Evolutionary conservation across 768 basidiomycete species (phyloP).

Genomic region (Lentinula raphanica): DNA sequence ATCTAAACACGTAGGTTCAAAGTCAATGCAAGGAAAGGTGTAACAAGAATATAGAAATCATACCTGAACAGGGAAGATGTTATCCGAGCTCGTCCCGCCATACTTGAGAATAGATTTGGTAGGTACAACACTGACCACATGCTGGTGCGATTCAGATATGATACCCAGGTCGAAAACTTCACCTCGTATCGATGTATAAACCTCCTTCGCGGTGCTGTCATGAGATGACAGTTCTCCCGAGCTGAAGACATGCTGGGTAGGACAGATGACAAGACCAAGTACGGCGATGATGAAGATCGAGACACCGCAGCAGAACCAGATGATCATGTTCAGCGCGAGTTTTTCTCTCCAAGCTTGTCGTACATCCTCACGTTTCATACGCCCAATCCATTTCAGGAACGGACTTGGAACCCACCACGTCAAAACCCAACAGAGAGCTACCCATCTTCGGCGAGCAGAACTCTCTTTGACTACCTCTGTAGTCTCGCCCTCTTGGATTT

Average conservation of each 20-base stretch:
- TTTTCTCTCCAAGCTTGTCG: constrained; percentile 98
- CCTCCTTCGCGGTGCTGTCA: constrained; percentile 64
- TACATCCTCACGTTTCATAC: constrained; percentile 93
- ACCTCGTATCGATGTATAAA: constrained; percentile 80
- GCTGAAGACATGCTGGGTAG: constrained; percentile 89
- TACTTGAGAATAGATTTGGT: constrained; percentile 73
- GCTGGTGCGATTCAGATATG: constrained; percentile 61
- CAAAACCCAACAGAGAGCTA: constrained; percentile 78
- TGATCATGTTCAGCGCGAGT: constrained; percentile 88
- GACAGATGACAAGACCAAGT: constrained; percentile 86
- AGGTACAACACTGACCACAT: constrained; percentile 68
- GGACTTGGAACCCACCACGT: constrained; percentile 89
- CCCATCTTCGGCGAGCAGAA: constrained; percentile 81
- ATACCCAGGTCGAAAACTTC: constrained; percentile 88
- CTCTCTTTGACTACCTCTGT: constrained; percentile 83
- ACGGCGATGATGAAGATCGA: constrained; percentile 91
- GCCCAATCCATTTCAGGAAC: constrained; percentile 64
- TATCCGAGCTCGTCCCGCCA: constrained; percentile 68
- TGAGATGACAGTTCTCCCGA: constrained; percentile 69
- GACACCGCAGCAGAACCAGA: constrained; percentile 89
- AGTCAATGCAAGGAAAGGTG: background rate
- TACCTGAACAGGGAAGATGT: constrained; percentile 93
- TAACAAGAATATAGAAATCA: constrained; percentile 3
- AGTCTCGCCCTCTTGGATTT: constrained; percentile 83
- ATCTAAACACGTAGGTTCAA: constrained; percentile 42